Evolutionary conservation across 495 filamentous ascomycete species (phyloP).

Genomic region (Xylaria telfairii): DNA sequence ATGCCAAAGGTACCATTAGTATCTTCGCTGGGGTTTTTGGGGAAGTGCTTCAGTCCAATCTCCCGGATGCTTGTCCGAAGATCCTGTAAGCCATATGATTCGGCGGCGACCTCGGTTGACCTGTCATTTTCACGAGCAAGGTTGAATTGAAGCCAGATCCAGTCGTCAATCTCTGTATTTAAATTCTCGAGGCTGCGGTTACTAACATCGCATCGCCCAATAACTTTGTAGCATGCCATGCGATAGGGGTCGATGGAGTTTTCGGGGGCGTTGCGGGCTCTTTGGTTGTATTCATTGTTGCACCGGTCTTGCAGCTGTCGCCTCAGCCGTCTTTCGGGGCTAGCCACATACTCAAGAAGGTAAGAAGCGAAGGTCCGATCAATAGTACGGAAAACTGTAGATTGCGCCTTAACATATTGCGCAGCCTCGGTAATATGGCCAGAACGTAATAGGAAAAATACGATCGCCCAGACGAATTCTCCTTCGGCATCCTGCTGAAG

Average conservation of each 20-base stretch:
- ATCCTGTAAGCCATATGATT: constrained; percentile 86
- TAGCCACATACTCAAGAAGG: constrained; percentile 77
- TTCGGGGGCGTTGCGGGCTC: constrained; percentile 80
- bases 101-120: constrained; percentile 80
- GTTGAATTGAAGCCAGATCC: constrained; percentile 95
- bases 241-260: constrained; percentile 92
- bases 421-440: constrained; percentile 85
- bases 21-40: constrained; percentile 67
- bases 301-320: constrained; percentile 83
- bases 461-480: constrained; percentile 90
- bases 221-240: constrained; percentile 96
- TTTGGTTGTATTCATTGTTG: constrained; percentile 85
- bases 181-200: constrained; percentile 82
- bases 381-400: constrained; percentile 79
- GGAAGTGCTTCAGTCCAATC: constrained; percentile 88
- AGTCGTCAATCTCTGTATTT: constrained; percentile 84
- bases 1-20: constrained; percentile 80
- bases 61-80: constrained; percentile 83
- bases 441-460: constrained; percentile 89
- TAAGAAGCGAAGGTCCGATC: constrained; percentile 92
- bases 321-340: constrained; percentile 72
- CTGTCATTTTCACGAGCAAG: constrained; percentile 87
- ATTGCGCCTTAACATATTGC: constrained; percentile 80
- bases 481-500: constrained; percentile 72
- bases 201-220: constrained; percentile 89